Percentiles rank a stretch among this genome's conserved stretches.
These are phyloP conservation scores for Nasturtium officinale DNA, from an alignment of 345 rosid species.

Conservation along the genomic window DNA sequence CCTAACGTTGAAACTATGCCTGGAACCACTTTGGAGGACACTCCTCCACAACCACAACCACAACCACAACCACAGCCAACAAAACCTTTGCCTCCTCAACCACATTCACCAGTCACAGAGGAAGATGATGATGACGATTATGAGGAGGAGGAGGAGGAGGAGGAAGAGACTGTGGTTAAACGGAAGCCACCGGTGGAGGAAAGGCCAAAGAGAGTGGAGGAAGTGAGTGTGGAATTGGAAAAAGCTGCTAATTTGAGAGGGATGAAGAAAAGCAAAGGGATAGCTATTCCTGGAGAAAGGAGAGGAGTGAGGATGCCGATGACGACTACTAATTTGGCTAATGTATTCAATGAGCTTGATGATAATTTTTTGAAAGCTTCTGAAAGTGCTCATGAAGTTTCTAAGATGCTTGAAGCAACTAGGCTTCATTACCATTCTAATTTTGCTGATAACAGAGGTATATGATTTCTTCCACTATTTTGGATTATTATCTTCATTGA, in stretches of 20 bases:
- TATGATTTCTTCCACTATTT: neutral
- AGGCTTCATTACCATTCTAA: slow-evolving; percentile 97
- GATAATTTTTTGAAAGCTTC: slow-evolving; percentile 87
- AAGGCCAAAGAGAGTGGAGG: slow-evolving; percentile 45
- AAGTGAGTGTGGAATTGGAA: slow-evolving; percentile 41
- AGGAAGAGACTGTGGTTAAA: slow-evolving; percentile 40
- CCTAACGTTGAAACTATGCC: slow-evolving; percentile 53
- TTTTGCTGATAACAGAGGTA: slow-evolving; percentile 84
- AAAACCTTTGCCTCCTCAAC: slow-evolving; percentile 47
- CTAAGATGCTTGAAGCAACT: slow-evolving; percentile 94
- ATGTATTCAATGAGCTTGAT: slow-evolving; percentile 71
- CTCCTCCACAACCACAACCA: slow-evolving; percentile 47
- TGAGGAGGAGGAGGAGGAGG: slow-evolving; percentile 14
- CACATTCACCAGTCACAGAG: slow-evolving; percentile 26
- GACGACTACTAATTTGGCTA: slow-evolving; percentile 44
- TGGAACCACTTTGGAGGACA: slow-evolving; percentile 63
- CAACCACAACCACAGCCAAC: slow-evolving; percentile 42
- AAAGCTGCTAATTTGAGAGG: slow-evolving; percentile 43
- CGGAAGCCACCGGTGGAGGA: slow-evolving; percentile 46
- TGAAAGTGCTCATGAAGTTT: slow-evolving; percentile 90
- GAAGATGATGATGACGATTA: slow-evolving; percentile 23
- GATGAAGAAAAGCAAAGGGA: slow-evolving; percentile 51
- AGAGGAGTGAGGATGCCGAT: slow-evolving; percentile 40
- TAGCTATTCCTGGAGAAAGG: slow-evolving; percentile 45
- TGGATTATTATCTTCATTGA: neutral